Percentiles rank a stretch among this genome's conserved stretches.
Evolutionary conservation across 78 protist genomes (phyloP).

Genomic region (Planoprotostelium fungivorum): DNA sequence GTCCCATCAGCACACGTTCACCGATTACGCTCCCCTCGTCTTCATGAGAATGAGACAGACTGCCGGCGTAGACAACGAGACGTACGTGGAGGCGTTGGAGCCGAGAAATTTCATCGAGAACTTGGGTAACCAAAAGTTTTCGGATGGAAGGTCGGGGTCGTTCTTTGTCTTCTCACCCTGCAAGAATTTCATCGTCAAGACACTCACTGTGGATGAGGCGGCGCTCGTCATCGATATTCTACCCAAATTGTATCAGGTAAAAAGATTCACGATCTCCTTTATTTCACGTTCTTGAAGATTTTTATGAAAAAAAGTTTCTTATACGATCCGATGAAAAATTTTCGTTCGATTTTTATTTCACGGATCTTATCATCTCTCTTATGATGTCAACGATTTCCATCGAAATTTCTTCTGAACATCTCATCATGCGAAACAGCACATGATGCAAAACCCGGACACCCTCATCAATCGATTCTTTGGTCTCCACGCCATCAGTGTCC

Average conservation of each 20-base stretch:
- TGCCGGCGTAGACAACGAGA: background rate
- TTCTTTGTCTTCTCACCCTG: slow-evolving; percentile 53
- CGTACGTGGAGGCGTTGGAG: background rate
- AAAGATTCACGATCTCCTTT: too few relatives aligned
- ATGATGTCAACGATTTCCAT: too few relatives aligned
- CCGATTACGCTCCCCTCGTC: background rate
- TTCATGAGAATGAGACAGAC: background rate
- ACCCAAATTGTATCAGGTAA: slow-evolving; percentile 29
- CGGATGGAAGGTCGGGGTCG: slow-evolving; percentile 58
- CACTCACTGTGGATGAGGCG: slow-evolving; percentile 27
- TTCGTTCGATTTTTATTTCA: too few relatives aligned
- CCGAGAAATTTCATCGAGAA: slow-evolving; percentile 13
- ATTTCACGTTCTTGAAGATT: too few relatives aligned
- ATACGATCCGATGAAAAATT: too few relatives aligned
- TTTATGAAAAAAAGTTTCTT: too few relatives aligned
- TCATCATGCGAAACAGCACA: too few relatives aligned
- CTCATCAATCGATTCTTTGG: background rate
- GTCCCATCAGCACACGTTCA: background rate
- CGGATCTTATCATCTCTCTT: too few relatives aligned
- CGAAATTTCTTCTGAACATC: too few relatives aligned
- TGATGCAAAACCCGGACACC: background rate
- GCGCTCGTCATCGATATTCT: slow-evolving; percentile 21
- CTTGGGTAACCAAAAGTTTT: slow-evolving; percentile 53
- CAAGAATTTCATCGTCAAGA: slow-evolving; percentile 42
- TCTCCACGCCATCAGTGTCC: background rate